Evolutionary conservation across 23 red algal genomes (phyloP), one percentile per base, ranked within the genome.

Genomic region (Gracilaria domingensis): DNA sequence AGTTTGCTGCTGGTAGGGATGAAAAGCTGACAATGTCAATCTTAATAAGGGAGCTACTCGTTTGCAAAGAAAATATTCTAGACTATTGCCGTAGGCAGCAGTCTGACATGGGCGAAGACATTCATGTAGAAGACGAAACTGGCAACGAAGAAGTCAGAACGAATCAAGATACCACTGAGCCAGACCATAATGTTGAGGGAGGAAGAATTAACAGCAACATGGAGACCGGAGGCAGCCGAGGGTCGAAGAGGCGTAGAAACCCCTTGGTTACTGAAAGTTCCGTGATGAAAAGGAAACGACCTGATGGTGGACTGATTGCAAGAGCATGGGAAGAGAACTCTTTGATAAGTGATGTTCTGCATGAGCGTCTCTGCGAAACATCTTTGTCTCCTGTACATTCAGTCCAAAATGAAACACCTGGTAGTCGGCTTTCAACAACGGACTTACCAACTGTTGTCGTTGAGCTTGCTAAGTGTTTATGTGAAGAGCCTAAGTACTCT

Each of bases 391-490:
- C 5, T 51, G 40, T 20, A 2, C 23, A 20, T 23, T 77, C 23
- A 30, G 4, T 3, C 14, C 1, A 9, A 28, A 0, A 77, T 48
- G 26, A 77, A 45, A 32, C 11, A 29, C 4, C n/a, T 23, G 38
- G 21, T 14, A 14, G 38, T 50, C 8, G 26, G 18, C 26, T 29
- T 7, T 51, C 72, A 37, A 77, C 72, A 13, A 90, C 87, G 42
- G 87, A 90, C 71, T 45, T 33, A 21, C 56, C 48, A 35, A 90
- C 87, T n/a, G 9, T 90, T 45, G 12, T 90, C 13, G 28, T 71
- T 42, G 73, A 90, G 50, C 21, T 90, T 17, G 42, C 38, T 16
- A 16, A 13, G 24, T 36, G 49, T 32, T 56, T 90, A 17, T 48
- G 37, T 66, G 44, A 81, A 12, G 87, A 80, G 47, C 87, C 71